Evolutionary conservation across 2,329 filamentous ascomycete genomes (phyloP), one percentile per base, ranked within the genome.

Genomic region (Plenodomus biglobosus): DNA sequence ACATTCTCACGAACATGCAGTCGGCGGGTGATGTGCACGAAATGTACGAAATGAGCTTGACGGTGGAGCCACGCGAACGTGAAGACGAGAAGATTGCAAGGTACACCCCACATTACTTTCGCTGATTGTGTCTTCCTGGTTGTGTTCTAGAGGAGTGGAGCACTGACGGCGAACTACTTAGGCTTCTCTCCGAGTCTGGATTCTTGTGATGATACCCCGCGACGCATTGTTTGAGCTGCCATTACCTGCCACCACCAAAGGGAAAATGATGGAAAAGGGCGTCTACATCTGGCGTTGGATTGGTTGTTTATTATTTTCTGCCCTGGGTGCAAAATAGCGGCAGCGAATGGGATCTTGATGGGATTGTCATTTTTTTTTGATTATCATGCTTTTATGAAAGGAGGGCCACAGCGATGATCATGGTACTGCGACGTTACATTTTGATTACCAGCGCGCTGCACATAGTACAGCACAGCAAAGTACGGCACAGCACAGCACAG

Each of bases 51-150:
- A 92, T 92, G 80, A 96, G 91, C 76, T 78, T 99, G 75, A 82
- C 86, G 66, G 86, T 99, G 52, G 94, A 99, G 73, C 94, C 94
- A 55, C 84, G 94, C 65, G 94, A 99, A 78, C 84, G 94, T 65
- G 94, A 99, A 77, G 94, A 99, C 70, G 94, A 99, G 77, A 97
- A 97, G 81, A 97, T 99, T 80, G 92, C 96, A 70, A 95, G 94
- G 92, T 95, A 85, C 51, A 59, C 53, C 35, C 43, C 47, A 38
- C 55, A 44, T 45, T 52, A 48, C 40, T 40, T 46, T 35, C 42
- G 24, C 34, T 50, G 37, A 45, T 44, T 24, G 27, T 32, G 27
- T 32, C 7, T n/a, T n/a, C n/a, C n/a, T n/a, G n/a, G n/a, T 32
- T 32, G 27, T 32, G 16, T 21, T 40, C 21, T 40, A 40, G 30